Conservation (phyloP, 1,284 basidiomycete genomes). For the Mycosarcoma mackinlayi region DNA sequence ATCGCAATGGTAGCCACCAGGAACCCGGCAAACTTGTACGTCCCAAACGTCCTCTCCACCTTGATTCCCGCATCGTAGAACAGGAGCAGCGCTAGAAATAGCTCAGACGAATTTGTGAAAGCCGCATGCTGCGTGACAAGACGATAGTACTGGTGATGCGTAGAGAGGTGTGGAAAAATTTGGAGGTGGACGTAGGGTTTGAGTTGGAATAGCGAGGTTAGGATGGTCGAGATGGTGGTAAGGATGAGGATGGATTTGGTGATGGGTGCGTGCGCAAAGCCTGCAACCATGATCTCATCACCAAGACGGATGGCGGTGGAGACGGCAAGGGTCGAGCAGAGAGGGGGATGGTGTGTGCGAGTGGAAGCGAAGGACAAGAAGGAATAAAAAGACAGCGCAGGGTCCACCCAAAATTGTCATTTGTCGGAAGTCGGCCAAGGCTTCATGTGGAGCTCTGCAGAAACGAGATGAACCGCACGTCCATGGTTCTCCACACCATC, state of each 20-base stretch:
- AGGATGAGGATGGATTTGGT: constrained; percentile 43
- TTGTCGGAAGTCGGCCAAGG: neutral
- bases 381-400: neutral
- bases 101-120: constrained; percentile 84
- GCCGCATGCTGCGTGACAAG: constrained; percentile 79
- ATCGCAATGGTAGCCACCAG: constrained; percentile 18
- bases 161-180: constrained; percentile 73
- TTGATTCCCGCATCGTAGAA: constrained; percentile 79
- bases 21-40: constrained; percentile 79
- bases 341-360: neutral
- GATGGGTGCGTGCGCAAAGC: constrained; percentile 45
- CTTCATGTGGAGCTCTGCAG: neutral
- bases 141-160: constrained; percentile 80
- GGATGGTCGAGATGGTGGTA: constrained; percentile 21
- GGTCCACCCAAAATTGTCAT: constrained; percentile 8
- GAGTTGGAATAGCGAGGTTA: constrained; percentile 65
- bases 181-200: constrained; percentile 45
- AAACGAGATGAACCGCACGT: no score
- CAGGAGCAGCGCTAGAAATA: constrained; percentile 80
- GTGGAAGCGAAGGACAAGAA: neutral
- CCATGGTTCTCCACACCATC: neutral
- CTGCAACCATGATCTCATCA: constrained; percentile 36
- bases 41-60: constrained; percentile 87
- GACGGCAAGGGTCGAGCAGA: no score
- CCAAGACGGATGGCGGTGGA: neutral